Conservation (phyloP, 805 yeast species). For the Ogataea salicorniae region DNA sequence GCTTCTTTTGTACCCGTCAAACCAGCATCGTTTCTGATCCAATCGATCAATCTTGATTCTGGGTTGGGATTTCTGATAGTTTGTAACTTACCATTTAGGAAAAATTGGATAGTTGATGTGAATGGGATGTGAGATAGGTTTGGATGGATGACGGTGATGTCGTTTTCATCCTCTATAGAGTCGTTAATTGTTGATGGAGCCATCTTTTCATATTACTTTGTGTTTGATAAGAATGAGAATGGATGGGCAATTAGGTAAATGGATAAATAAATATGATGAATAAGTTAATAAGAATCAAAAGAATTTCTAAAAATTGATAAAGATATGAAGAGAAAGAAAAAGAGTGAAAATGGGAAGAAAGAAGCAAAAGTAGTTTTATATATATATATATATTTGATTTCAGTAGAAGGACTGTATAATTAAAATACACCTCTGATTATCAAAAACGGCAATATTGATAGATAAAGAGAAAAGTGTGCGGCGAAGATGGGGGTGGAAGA, state of each 20-base stretch:
- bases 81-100: slow-evolving; percentile 36
- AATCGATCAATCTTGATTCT: slow-evolving; percentile 38
- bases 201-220: slow-evolving; percentile 4
- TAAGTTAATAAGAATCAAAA: background rate
- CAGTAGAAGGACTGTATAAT: too few relatives aligned
- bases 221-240: too few relatives aligned
- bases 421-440: too few relatives aligned
- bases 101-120: slow-evolving; percentile 28
- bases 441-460: too few relatives aligned
- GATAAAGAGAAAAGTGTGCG: too few relatives aligned
- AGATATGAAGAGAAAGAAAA: background rate
- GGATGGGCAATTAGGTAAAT: too few relatives aligned
- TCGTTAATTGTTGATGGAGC: slow-evolving; percentile 21
- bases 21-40: slow-evolving; percentile 33
- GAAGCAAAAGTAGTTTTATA: too few relatives aligned
- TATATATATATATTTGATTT: too few relatives aligned
- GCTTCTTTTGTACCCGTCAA: slow-evolving; percentile 44
- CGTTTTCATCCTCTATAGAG: slow-evolving; percentile 7
- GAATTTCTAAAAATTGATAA: background rate
- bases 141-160: slow-evolving; percentile 18
- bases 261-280: background rate
- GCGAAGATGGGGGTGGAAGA: too few relatives aligned
- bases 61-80: slow-evolving; percentile 37
- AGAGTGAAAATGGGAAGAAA: background rate
- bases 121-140: slow-evolving; percentile 24